Evolutionary conservation across 2,329 filamentous ascomycete species (phyloP).

Genomic region (Thielaviopsis populi): DNA sequence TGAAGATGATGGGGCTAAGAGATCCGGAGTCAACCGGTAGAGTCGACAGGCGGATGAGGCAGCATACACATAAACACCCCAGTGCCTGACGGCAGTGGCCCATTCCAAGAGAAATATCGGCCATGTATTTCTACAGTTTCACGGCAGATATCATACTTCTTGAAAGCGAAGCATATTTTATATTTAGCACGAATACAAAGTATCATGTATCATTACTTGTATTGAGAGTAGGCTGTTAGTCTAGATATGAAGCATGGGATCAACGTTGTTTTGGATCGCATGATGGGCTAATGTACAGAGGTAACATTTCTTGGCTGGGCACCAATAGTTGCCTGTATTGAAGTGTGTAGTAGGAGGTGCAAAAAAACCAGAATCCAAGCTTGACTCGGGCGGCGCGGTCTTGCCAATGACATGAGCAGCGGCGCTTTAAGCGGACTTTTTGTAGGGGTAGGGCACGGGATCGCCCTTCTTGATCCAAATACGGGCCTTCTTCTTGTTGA

Average conservation of each 20-base stretch:
- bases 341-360: not conserved
- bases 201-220: not conserved
- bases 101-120: not conserved
- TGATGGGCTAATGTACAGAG: not conserved
- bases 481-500: slow-evolving; percentile 78
- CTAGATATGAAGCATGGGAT: not conserved
- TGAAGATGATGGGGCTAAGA: slow-evolving; percentile 22
- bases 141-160: not conserved
- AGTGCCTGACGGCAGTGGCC: not conserved
- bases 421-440: slow-evolving; percentile 22
- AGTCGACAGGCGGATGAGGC: not conserved
- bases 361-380: not conserved
- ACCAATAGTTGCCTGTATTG: not conserved
- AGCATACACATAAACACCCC: not conserved
- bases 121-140: not conserved
- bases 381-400: not conserved
- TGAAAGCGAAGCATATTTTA: not conserved
- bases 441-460: slow-evolving; percentile 48
- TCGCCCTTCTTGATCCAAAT: slow-evolving; percentile 70
- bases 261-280: not conserved
- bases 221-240: not conserved
- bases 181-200: not conserved
- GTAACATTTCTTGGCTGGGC: not conserved
- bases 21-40: slow-evolving; percentile 28
- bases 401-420: not conserved